These are phyloP conservation scores for Acanthamoeba triangularis DNA, from an alignment of 208 protist species.

Conservation along the genomic window DNA sequence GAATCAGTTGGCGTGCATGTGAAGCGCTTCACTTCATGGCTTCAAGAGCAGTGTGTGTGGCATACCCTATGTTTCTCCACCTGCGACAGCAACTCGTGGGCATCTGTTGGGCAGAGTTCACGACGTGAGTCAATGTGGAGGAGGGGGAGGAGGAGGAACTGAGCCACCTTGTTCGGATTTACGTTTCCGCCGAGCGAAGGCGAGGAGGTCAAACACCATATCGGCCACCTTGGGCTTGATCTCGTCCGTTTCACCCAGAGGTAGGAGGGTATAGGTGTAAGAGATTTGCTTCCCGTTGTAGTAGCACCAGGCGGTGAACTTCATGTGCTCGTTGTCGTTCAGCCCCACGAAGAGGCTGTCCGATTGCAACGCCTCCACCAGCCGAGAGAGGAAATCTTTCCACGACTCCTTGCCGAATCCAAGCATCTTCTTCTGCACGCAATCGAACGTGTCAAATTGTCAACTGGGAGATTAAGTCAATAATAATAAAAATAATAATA, in stretches of 20 bases:
- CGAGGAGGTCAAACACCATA: constrained; percentile 70
- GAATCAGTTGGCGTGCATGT: too few species aligned
- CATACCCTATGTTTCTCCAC: not conserved
- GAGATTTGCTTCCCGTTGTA: constrained; percentile 23
- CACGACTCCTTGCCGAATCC: constrained; percentile 38
- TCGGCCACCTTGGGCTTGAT: constrained; percentile 30
- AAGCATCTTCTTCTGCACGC: constrained; percentile 26
- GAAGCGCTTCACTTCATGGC: too few species aligned
- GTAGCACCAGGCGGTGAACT: constrained; percentile 64
- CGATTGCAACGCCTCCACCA: constrained; percentile 1
- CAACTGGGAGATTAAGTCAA: too few species aligned
- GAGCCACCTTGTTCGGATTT: not conserved
- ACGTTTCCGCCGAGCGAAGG: not conserved
- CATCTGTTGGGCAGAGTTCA: not conserved
- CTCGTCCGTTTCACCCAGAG: not conserved
- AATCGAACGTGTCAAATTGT: too few species aligned
- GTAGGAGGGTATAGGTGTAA: constrained; percentile 19
- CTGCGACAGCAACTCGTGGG: not conserved
- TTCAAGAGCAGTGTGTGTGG: too few species aligned
- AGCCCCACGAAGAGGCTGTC: constrained; percentile 53
- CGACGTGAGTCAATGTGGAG: too few species aligned
- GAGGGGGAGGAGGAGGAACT: not conserved
- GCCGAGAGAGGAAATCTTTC: not conserved
- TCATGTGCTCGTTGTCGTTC: constrained; percentile 36
- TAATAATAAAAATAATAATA: too few species aligned